Evolutionary conservation across 768 basidiomycete genomes (phyloP).

Genomic region (Rhizopogon salebrosus): DNA sequence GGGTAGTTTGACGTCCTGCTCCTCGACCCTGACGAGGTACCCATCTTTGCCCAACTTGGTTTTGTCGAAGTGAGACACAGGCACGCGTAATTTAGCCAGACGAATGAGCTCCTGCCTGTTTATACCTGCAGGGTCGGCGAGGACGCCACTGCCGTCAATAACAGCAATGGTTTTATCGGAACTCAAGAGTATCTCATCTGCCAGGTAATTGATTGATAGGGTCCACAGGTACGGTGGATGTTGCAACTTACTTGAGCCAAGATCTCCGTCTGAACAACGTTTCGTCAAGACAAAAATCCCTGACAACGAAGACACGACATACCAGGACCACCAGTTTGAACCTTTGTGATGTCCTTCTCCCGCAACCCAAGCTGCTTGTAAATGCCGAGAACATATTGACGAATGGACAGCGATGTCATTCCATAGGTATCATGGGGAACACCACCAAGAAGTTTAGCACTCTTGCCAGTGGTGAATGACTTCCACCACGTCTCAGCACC

Average conservation of each 20-base stretch:
- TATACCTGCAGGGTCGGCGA: slow-evolving; percentile 85
- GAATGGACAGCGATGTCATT: slow-evolving; percentile 92
- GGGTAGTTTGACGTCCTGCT: slow-evolving; percentile 87
- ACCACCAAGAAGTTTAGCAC: slow-evolving; percentile 84
- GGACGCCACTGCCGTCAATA: slow-evolving; percentile 94
- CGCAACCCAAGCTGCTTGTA: slow-evolving; percentile 90
- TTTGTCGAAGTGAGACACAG: slow-evolving; percentile 75
- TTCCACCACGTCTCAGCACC: slow-evolving; percentile 98
- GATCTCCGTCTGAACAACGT: slow-evolving; percentile 72
- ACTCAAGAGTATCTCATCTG: slow-evolving; percentile 92
- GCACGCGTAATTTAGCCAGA: slow-evolving; percentile 80
- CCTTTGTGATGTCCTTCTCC: slow-evolving; percentile 96
- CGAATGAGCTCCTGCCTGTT: slow-evolving; percentile 85
- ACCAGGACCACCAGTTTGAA: slow-evolving; percentile 95
- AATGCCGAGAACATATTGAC: slow-evolving; percentile 91
- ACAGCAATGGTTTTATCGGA: slow-evolving; percentile 94
- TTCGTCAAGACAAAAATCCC: not conserved
- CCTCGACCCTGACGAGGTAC: slow-evolving; percentile 89
- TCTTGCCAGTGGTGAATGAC: slow-evolving; percentile 96
- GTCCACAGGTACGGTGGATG: not conserved
- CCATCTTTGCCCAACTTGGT: slow-evolving; percentile 89
- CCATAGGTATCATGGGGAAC: slow-evolving; percentile 89
- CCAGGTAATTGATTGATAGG: slow-evolving; percentile 1
- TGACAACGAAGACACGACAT: slow-evolving; percentile 17
- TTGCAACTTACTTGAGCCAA: slow-evolving; percentile 79